phyloP scores from a whole-genome alignment of 2,329 filamentous ascomycete genomes.

The Aspergillus tamarii region DNA sequence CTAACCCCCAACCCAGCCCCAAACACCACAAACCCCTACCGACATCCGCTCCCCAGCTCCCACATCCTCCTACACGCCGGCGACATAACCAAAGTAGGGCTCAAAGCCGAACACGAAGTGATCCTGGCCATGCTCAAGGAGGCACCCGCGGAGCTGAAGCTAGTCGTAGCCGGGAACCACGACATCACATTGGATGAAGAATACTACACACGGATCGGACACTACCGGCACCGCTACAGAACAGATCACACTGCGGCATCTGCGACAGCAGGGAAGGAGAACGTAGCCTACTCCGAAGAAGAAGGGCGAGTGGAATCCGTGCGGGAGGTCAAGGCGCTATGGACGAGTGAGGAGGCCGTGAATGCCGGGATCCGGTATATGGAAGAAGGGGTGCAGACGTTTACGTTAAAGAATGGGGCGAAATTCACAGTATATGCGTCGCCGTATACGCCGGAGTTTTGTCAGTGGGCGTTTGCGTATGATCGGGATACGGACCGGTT shows the following conservation, averaged over 20 bases:
- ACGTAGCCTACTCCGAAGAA: background rate
- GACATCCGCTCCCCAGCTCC: constrained; percentile 51
- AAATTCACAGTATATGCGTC: constrained; percentile 56
- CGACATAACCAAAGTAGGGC: constrained; percentile 59
- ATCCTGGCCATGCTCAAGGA: constrained; percentile 42
- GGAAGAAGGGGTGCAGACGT: constrained; percentile 56
- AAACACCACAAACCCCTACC: constrained; percentile 33
- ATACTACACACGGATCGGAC: constrained; percentile 46
- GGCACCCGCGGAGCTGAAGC: constrained; percentile 59
- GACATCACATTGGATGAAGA: constrained; percentile 60
- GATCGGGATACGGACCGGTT: constrained; percentile 54
- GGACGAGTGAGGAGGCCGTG: constrained; percentile 49
- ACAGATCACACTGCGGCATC: constrained; percentile 14
- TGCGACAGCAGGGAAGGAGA: constrained; percentile 22
- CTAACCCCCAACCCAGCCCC: constrained; percentile 26
- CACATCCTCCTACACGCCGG: constrained; percentile 63
- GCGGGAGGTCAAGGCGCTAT: constrained; percentile 48
- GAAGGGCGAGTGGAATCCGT: constrained; percentile 13
- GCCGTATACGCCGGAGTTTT: constrained; percentile 60
- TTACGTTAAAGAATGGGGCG: constrained; percentile 52
- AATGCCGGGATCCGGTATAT: constrained; percentile 56
- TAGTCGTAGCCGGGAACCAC: constrained; percentile 67
- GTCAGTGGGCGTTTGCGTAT: constrained; percentile 61
- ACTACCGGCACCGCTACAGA: constrained; percentile 31
- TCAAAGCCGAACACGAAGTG: constrained; percentile 48